These are phyloP conservation scores for Vanrija sp. DNA, from an alignment of 1,284 basidiomycete genomes.

Conservation along the genomic window DNA sequence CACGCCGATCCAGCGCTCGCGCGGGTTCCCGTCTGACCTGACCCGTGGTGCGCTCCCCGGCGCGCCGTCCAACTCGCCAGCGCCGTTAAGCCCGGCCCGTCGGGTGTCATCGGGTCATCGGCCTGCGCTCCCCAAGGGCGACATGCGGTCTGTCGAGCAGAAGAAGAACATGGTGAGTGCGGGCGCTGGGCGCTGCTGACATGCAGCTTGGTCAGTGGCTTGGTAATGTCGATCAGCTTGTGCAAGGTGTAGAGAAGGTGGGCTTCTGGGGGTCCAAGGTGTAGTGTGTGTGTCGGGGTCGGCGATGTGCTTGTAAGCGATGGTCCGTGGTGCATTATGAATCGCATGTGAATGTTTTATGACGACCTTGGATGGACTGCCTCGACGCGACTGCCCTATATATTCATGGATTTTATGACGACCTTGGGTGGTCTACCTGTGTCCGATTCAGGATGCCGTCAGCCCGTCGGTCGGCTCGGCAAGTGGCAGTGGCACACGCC, in stretches of 20 bases:
- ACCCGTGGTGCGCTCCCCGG: conserved; percentile 30
- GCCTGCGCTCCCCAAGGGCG: neutral
- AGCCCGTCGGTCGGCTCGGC: no score
- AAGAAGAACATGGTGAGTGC: conserved; percentile 64
- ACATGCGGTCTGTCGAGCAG: conserved; percentile 60
- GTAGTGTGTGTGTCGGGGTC: no score
- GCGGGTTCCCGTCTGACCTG: conserved; percentile 38
- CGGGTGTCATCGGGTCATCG: neutral
- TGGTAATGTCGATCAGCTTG: conserved; percentile 80
- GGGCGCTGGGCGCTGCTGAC: neutral
- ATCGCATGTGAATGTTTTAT: no score
- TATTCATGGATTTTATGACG: no score
- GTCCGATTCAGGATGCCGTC: no score
- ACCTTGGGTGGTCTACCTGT: no score
- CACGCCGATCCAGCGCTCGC: conserved; percentile 1
- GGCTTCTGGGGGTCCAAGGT: conserved; percentile 62
- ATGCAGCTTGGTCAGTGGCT: conserved; percentile 63
- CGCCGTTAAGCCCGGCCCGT: neutral
- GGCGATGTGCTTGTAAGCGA: no score
- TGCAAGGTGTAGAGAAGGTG: conserved; percentile 74
- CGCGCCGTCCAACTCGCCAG: conserved; percentile 16
- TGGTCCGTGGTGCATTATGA: no score
- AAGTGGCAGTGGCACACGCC: no score
- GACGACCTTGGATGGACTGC: no score
- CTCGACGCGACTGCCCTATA: no score